Conservation (phyloP, 345 rosid genomes). For the Acer negundo region DNA sequence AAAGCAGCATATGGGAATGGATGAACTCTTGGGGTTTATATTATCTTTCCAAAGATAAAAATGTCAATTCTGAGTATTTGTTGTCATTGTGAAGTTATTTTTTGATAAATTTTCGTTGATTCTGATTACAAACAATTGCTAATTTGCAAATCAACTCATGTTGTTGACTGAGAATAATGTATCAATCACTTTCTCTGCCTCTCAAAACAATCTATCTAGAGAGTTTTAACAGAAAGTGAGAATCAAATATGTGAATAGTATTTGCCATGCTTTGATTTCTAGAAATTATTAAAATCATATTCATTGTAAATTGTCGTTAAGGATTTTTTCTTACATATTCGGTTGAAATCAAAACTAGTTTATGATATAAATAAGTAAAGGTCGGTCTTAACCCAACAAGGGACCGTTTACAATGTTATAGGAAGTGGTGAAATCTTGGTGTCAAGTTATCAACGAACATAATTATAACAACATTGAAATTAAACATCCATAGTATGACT, state of each 20-base stretch:
- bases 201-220: slow-evolving; percentile 9
- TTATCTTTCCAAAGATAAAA: slow-evolving; percentile 18
- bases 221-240: slow-evolving; percentile 6
- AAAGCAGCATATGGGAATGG: slow-evolving; percentile 7
- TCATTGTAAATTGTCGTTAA: too few relatives aligned
- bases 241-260: neutral
- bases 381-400: too few relatives aligned
- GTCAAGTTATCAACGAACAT: too few relatives aligned
- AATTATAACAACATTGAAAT: too few relatives aligned
- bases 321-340: too few relatives aligned
- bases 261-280: neutral
- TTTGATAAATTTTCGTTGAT: slow-evolving; percentile 31
- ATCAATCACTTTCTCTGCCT: slow-evolving; percentile 29
- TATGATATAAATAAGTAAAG: too few relatives aligned
- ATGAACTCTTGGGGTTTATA: slow-evolving; percentile 15
- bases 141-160: slow-evolving; percentile 31
- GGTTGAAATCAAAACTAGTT: too few relatives aligned
- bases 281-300: too few relatives aligned
- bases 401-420: too few relatives aligned
- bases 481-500: too few relatives aligned
- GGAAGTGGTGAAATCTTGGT: too few relatives aligned
- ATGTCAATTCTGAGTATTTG: slow-evolving; percentile 14
- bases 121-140: slow-evolving; percentile 26
- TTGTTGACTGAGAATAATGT: slow-evolving; percentile 37
- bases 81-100: slow-evolving; percentile 31